phyloP scores from a whole-genome alignment of 352 stramenopile species.

The Phytopythium mirpurense region DNA sequence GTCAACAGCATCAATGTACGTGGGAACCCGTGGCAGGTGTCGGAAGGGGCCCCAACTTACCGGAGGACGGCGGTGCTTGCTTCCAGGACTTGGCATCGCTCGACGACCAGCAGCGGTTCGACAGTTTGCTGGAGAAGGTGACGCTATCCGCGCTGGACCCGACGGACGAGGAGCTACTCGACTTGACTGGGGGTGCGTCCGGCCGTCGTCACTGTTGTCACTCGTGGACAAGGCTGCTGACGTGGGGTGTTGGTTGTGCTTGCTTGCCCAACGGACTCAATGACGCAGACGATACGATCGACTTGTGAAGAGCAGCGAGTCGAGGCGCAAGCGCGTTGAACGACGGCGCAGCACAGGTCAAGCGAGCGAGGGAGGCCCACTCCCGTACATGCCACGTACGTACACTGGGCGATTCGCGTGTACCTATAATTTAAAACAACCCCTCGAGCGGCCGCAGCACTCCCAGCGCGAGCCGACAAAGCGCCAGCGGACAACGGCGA shows the following conservation, averaged over 20 bases:
- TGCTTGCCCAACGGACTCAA: background rate
- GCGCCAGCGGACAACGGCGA: background rate
- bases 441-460: background rate
- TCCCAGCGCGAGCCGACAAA: background rate
- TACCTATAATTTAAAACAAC: slow-evolving; percentile 6
- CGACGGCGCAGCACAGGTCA: background rate
- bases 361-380: background rate
- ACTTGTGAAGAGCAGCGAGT: slow-evolving; percentile 23
- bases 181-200: slow-evolving; percentile 35
- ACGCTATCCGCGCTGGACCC: slow-evolving; percentile 52
- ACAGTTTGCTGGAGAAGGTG: slow-evolving; percentile 59
- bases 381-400: background rate
- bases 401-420: slow-evolving; percentile 1
- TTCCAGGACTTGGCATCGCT: slow-evolving; percentile 39
- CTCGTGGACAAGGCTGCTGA: background rate
- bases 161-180: slow-evolving; percentile 52
- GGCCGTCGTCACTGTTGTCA: too few relatives aligned
- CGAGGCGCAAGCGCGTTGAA: background rate
- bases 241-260: background rate
- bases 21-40: background rate
- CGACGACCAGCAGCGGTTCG: slow-evolving; percentile 58
- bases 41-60: slow-evolving; percentile 7
- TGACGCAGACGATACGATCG: slow-evolving; percentile 35
- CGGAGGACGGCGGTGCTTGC: background rate
- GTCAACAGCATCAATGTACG: slow-evolving; percentile 49